These are phyloP conservation scores for Phalaenopsis aphrodite DNA, from an alignment of 106 monocot species.

Conservation along the genomic window DNA sequence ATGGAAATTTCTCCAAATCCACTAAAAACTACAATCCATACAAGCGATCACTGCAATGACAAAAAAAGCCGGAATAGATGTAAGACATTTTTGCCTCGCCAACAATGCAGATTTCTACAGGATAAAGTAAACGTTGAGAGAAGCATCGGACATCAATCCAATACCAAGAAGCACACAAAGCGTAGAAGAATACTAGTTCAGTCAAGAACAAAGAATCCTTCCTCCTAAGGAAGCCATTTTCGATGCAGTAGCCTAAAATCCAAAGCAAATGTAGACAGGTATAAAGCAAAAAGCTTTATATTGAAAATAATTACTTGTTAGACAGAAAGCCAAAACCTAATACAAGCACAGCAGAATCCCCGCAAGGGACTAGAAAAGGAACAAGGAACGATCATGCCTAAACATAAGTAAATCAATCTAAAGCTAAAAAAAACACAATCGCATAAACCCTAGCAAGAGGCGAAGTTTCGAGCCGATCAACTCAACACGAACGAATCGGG, in stretches of 20 bases:
- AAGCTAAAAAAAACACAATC: conserved; percentile 19
- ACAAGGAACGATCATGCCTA: neutral
- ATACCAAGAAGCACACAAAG: neutral
- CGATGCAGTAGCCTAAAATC: neutral
- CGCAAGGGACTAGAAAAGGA: neutral
- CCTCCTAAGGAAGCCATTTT: neutral
- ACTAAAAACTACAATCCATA: neutral
- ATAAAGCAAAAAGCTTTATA: neutral
- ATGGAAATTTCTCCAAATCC: conserved; percentile 8
- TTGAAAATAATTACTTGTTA: neutral
- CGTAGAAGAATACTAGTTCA: neutral
- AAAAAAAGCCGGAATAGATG: neutral
- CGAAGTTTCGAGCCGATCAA: conserved; percentile 8
- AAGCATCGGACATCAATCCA: neutral
- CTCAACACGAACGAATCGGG: conserved; percentile 22
- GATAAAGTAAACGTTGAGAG: neutral
- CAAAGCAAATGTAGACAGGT: conserved; percentile 1
- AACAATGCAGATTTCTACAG: neutral
- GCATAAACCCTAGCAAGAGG: neutral
- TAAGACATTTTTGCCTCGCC: neutral
- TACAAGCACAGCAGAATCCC: neutral
- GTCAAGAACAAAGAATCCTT: neutral
- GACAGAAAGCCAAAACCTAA: neutral
- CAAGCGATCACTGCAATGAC: conserved; percentile 17
- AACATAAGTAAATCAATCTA: conserved; percentile 6